A percentile compares a stretch with the other conserved stretches of the same genome.
Evolutionary conservation across 306 rosid genomes (phyloP).

Genomic region (Quercus cerris): DNA sequence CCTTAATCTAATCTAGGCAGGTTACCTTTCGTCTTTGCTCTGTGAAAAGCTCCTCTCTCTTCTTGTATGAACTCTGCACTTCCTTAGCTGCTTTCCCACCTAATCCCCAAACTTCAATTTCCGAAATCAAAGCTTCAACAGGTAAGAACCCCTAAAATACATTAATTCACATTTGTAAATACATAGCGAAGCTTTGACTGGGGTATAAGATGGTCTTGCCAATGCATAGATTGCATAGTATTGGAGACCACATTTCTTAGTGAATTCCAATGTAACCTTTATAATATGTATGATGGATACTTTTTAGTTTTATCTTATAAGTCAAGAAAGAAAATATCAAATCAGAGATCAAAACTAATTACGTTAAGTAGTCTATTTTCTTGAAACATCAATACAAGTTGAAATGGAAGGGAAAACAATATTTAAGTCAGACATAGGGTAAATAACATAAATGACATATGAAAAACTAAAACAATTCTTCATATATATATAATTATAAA

Average conservation of each 20-base stretch:
- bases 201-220: neutral
- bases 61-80: slow-evolving; percentile 61
- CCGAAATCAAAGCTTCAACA: slow-evolving; percentile 62
- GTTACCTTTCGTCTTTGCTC: slow-evolving; percentile 77
- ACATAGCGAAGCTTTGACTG: neutral
- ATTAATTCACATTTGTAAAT: slow-evolving; percentile 6
- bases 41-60: slow-evolving; percentile 89
- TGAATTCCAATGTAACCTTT: neutral
- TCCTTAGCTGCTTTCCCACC: slow-evolving; percentile 66
- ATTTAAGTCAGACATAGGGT: neutral
- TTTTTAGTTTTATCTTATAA: neutral
- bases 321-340: neutral
- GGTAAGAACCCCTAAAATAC: slow-evolving; percentile 75
- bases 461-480: neutral
- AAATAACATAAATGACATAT: neutral
- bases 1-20: neutral
- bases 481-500: no score
- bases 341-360: neutral
- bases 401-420: neutral
- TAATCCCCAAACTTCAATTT: slow-evolving; percentile 92
- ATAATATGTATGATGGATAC: neutral
- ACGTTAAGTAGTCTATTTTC: neutral
- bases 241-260: neutral
- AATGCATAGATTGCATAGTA: neutral
- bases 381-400: neutral